Conservation (phyloP, 2,329 filamentous ascomycete genomes). For the Colletotrichum cereale region DNA sequence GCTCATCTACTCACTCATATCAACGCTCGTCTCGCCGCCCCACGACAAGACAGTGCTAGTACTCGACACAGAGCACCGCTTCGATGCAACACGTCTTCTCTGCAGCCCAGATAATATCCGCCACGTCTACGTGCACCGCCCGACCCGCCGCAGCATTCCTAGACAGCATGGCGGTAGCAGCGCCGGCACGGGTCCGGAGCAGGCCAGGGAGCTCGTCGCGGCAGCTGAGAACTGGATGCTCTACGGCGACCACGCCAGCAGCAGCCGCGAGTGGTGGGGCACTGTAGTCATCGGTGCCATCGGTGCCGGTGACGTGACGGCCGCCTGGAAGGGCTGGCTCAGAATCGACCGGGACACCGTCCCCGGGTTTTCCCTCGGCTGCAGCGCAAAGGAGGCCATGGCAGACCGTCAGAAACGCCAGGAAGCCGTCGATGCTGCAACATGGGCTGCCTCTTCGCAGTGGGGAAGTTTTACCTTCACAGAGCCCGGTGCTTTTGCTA, state of each 20-base stretch:
- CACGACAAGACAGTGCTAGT: constrained; percentile 63
- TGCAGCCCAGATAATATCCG: constrained; percentile 55
- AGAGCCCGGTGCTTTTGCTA: constrained; percentile 2
- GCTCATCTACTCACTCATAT: constrained; percentile 68
- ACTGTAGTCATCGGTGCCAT: constrained; percentile 64
- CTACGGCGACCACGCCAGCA: constrained; percentile 60
- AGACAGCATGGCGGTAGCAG: constrained; percentile 41
- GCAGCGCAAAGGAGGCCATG: constrained; percentile 61
- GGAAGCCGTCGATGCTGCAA: constrained; percentile 55
- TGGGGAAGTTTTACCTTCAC: constrained; percentile 61
- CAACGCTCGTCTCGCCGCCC: constrained; percentile 62
- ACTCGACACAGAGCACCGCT: constrained; percentile 67
- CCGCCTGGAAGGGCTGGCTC: constrained; percentile 65
- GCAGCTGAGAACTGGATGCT: constrained; percentile 62
- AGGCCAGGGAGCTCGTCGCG: constrained; percentile 52
- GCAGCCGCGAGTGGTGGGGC: constrained; percentile 68
- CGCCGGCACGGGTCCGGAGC: constrained; percentile 39
- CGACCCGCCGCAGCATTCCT: constrained; percentile 47
- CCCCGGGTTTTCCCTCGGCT: constrained; percentile 52
- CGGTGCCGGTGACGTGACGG: constrained; percentile 49
- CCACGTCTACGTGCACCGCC: constrained; percentile 65
- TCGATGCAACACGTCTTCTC: constrained; percentile 63
- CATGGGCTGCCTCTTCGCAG: constrained; percentile 61
- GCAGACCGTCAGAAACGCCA: constrained; percentile 54
- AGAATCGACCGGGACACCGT: constrained; percentile 60